These are phyloP conservation scores for Candida sp. DNA, from an alignment of 1,139 yeast species.

Conservation along the genomic window DNA sequence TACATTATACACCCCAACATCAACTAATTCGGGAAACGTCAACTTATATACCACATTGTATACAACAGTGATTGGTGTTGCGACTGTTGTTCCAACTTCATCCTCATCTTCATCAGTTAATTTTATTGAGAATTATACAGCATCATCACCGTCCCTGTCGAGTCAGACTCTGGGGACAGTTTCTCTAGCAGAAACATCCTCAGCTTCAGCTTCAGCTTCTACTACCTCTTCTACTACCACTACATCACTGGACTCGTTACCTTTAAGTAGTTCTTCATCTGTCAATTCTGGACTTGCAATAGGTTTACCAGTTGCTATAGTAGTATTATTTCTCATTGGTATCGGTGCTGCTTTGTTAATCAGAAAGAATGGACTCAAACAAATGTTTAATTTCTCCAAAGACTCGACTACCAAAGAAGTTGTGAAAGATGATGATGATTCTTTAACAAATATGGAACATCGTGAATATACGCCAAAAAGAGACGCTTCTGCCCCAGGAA, in stretches of 20 bases:
- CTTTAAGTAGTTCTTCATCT: conserved; percentile 6
- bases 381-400: neutral
- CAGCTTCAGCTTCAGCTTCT: conserved; percentile 4
- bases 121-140: neutral
- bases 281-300: conserved; percentile 36
- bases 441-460: neutral
- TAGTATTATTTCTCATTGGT: conserved; percentile 21
- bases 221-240: conserved; percentile 2
- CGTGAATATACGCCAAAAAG: neutral
- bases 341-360: conserved; percentile 19
- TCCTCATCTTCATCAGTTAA: neutral
- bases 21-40: neutral
- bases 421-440: neutral
- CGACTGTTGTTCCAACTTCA: neutral
- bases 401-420: neutral
- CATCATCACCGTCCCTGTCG: neutral
- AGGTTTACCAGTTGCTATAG: conserved; percentile 40
- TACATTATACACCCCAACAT: neutral
- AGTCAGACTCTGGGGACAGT: no score
- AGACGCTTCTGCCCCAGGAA: neutral
- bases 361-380: conserved; percentile 14
- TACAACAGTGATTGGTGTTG: neutral
- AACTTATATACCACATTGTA: neutral
- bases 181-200: conserved; percentile 1
- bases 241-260: conserved; percentile 2